A percentile compares a stretch with the other conserved stretches of the same genome.
phyloP scores from a whole-genome alignment of 345 rosid species.

The Hypericum perforatum region DNA sequence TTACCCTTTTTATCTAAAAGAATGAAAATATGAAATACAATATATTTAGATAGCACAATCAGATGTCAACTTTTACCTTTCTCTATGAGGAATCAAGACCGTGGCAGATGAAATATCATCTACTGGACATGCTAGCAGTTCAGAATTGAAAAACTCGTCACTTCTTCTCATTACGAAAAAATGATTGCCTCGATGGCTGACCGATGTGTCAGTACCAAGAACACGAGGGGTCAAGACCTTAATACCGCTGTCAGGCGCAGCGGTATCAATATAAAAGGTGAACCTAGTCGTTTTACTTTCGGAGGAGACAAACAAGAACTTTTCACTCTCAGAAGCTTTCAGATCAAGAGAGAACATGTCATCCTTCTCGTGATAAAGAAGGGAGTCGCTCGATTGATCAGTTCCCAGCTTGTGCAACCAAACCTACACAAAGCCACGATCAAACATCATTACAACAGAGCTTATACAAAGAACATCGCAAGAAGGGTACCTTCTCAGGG shows the following conservation, averaged over 20 bases:
- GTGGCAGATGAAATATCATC: conserved; percentile 47
- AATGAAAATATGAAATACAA: neutral
- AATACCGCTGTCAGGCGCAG: conserved; percentile 59
- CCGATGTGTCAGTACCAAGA: conserved; percentile 57
- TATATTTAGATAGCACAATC: neutral
- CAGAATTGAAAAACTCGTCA: conserved; percentile 71
- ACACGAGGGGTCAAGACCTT: conserved; percentile 64
- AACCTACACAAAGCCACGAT: too few species aligned
- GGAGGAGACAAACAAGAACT: conserved; percentile 57
- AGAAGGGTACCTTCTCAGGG: too few species aligned
- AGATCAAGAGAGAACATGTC: conserved; percentile 70
- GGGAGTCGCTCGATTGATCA: conserved; percentile 51
- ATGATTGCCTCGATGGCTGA: conserved; percentile 75
- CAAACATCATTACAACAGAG: too few species aligned
- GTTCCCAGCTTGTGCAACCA: conserved; percentile 90
- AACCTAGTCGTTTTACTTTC: conserved; percentile 67
- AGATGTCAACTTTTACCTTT: conserved; percentile 32
- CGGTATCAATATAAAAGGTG: conserved; percentile 50
- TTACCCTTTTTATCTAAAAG: neutral
- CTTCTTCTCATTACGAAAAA: conserved; percentile 71
- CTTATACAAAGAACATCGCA: too few species aligned
- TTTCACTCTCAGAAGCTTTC: conserved; percentile 63
- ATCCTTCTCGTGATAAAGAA: conserved; percentile 89
- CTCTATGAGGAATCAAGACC: conserved; percentile 70
- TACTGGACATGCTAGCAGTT: conserved; percentile 59